Percentiles rank a stretch among this genome's conserved stretches.
phyloP scores from a whole-genome alignment of 257 asterid species.

The Solanum virginianum region DNA sequence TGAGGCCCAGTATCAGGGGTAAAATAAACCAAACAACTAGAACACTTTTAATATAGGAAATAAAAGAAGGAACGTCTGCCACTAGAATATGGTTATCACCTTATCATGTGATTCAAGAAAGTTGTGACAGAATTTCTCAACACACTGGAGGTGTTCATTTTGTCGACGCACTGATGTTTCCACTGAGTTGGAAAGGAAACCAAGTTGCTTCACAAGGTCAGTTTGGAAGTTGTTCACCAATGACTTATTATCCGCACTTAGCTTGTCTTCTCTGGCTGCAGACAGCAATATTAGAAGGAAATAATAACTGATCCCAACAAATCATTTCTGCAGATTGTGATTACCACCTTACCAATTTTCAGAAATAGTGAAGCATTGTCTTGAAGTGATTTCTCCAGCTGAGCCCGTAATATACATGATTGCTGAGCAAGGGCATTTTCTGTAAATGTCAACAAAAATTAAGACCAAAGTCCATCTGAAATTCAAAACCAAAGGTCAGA shows the following conservation, averaged over 20 bases:
- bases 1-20: not conserved
- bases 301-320: not conserved
- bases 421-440: constrained; percentile 80
- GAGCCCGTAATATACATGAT: constrained; percentile 69
- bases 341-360: constrained; percentile 42
- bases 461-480: not conserved
- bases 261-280: constrained; percentile 69
- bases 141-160: constrained; percentile 49
- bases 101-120: constrained; percentile 54
- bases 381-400: constrained; percentile 60
- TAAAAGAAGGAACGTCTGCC: not conserved
- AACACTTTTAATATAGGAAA: not conserved
- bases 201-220: constrained; percentile 53
- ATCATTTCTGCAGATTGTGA: not conserved
- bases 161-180: constrained; percentile 49
- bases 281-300: not conserved
- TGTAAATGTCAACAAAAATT: not conserved
- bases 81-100: constrained; percentile 19
- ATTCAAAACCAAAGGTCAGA: not conserved
- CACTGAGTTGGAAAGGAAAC: constrained; percentile 42
- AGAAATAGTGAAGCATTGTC: constrained; percentile 51
- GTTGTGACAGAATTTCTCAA: constrained; percentile 51
- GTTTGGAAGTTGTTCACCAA: constrained; percentile 47
- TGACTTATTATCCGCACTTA: constrained; percentile 54
- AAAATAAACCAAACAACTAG: not conserved